A percentile compares a stretch with the other conserved stretches of the same genome.
Conservation (phyloP, 2,329 filamentous ascomycete species). For the Ceratocystis variospora region DNA sequence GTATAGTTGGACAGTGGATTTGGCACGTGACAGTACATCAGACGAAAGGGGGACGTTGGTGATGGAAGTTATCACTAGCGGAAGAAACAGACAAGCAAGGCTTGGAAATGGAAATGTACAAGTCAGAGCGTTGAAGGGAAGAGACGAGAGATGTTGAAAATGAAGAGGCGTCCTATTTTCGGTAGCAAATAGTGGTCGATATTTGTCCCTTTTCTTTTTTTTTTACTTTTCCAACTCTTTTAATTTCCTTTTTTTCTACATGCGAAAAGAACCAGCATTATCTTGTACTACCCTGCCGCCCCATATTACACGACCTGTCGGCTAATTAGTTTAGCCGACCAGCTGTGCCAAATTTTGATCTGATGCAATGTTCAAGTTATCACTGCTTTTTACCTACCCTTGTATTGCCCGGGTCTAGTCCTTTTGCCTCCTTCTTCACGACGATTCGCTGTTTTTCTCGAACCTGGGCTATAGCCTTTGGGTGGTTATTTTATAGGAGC, state of each 20-base stretch:
- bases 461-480: neutral
- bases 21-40: slow-evolving; percentile 6
- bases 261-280: neutral
- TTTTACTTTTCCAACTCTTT: neutral
- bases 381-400: neutral
- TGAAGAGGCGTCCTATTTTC: no score
- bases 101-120: neutral
- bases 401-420: neutral
- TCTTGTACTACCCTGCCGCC: neutral
- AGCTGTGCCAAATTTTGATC: slow-evolving; percentile 14
- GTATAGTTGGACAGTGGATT: neutral
- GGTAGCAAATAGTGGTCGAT: neutral
- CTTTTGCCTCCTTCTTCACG: neutral
- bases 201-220: neutral
- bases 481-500: neutral
- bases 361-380: slow-evolving; percentile 13
- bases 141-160: no score
- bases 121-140: no score
- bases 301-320: slow-evolving; percentile 10
- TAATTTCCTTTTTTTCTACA: neutral
- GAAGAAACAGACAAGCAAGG: neutral
- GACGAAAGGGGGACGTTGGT: neutral
- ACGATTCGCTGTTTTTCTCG: neutral
- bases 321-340: slow-evolving; percentile 13
- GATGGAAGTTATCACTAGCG: neutral